These are phyloP conservation scores for Paracoccidioides brasiliensis DNA, from an alignment of 2,329 filamentous ascomycete species.

Conservation along the genomic window DNA sequence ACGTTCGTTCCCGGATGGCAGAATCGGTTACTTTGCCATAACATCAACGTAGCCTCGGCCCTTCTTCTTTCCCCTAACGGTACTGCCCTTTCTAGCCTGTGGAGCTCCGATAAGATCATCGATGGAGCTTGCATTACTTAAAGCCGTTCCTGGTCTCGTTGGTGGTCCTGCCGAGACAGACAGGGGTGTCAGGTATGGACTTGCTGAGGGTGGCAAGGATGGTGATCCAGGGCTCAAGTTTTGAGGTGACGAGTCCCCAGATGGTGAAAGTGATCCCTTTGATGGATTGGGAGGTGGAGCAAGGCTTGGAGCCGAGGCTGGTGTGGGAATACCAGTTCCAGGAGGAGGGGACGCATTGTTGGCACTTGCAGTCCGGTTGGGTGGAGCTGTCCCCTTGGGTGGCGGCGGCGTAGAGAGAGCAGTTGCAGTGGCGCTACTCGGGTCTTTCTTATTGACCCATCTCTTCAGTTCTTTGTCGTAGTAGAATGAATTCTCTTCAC, in stretches of 20 bases:
- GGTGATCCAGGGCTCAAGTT: neutral
- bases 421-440: conserved; percentile 46
- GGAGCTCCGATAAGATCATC: conserved; percentile 78
- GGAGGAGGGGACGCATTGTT: conserved; percentile 38
- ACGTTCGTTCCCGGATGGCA: neutral
- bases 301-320: conserved; percentile 8
- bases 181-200: conserved; percentile 21
- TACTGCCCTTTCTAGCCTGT: conserved; percentile 50
- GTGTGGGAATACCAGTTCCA: conserved; percentile 3
- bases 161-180: conserved; percentile 41
- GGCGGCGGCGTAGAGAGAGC: conserved; percentile 61
- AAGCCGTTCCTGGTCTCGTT: conserved; percentile 60
- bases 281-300: conserved; percentile 1
- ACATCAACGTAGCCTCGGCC: conserved; percentile 87
- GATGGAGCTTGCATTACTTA: conserved; percentile 88
- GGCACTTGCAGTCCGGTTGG: conserved; percentile 40
- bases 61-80: conserved; percentile 62
- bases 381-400: conserved; percentile 46
- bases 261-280: conserved; percentile 1
- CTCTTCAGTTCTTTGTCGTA: conserved; percentile 94
- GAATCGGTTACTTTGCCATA: conserved; percentile 53
- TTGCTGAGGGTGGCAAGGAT: conserved; percentile 15
- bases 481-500: conserved; percentile 83
- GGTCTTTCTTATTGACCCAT: conserved; percentile 94
- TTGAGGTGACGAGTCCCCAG: conserved; percentile 2